These are phyloP conservation scores for Chloranthus sessilifolius DNA, from an alignment of 164 flowering plant genomes.

Conservation along the genomic window DNA sequence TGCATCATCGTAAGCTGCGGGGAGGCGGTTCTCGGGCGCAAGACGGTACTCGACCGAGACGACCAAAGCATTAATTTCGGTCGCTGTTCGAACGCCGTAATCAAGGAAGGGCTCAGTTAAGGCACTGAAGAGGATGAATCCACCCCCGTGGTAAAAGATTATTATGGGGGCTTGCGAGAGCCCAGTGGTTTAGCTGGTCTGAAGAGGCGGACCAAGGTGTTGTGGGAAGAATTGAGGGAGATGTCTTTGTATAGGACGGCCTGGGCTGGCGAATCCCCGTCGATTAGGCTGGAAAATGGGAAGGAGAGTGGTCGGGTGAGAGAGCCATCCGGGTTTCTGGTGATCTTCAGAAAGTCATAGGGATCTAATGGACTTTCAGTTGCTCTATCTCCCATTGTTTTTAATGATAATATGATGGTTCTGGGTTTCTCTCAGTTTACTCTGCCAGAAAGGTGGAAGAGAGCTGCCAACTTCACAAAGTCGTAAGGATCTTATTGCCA, in stretches of 20 bases:
- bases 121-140: constrained; percentile 1
- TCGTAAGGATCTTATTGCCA: no score
- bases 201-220: constrained; percentile 8
- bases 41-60: constrained; percentile 9
- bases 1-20: constrained; percentile 5
- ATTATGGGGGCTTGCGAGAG: constrained; percentile 5
- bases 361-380: no score
- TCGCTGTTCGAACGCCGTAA: background rate
- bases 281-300: no score
- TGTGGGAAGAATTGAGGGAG: background rate
- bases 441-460: no score
- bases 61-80: background rate
- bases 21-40: constrained; percentile 8
- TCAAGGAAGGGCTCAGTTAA: background rate
- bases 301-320: no score
- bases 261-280: background rate
- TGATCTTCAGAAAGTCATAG: no score
- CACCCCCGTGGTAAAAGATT: constrained; percentile 9
- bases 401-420: no score
- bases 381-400: no score
- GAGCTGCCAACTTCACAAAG: no score
- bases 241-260: constrained; percentile 7
- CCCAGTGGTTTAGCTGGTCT: background rate
- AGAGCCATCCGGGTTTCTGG: no score
- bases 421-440: no score